Evolutionary conservation across 306 rosid genomes (phyloP).

Genomic region (Pterocarpus santalinus): DNA sequence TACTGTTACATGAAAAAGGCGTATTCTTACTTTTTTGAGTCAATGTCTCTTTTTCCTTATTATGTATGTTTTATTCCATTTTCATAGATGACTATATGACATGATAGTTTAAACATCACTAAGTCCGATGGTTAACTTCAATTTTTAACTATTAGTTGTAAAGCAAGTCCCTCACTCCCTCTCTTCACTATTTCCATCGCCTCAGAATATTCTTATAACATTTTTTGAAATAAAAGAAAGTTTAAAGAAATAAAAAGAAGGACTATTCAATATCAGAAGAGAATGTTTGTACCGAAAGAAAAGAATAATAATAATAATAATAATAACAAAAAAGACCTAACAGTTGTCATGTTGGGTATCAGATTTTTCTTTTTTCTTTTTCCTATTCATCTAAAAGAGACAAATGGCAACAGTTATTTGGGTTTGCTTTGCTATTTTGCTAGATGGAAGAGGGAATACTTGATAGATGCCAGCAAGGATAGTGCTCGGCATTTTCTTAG

Average conservation of each 20-base stretch:
- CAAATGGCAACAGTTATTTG: neutral
- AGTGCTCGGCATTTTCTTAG: conserved; percentile 14
- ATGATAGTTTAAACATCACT: conserved; percentile 35
- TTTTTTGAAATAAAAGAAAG: neutral
- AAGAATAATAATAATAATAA: conserved; percentile 37
- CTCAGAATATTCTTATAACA: neutral
- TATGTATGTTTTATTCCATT: neutral
- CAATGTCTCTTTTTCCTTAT: neutral
- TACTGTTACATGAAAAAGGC: neutral
- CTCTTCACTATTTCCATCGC: neutral
- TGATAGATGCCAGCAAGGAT: conserved; percentile 18
- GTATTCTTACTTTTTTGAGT: neutral
- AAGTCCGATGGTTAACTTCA: conserved; percentile 15
- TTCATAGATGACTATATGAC: neutral
- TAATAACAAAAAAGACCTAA: neutral
- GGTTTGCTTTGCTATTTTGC: neutral
- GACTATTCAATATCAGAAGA: conserved; percentile 16
- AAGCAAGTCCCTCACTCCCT: conserved; percentile 13
- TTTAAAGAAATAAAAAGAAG: neutral
- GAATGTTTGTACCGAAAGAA: conserved; percentile 49
- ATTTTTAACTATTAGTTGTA: conserved; percentile 12
- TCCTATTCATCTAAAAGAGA: conserved; percentile 2
- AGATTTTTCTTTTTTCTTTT: neutral
- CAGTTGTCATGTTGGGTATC: conserved; percentile 34
- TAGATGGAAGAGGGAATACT: conserved; percentile 30